Evolutionary conservation across 495 filamentous ascomycete species (phyloP), one percentile per base, ranked within the genome.

Genomic region (Aspergillus haitiensis): DNA sequence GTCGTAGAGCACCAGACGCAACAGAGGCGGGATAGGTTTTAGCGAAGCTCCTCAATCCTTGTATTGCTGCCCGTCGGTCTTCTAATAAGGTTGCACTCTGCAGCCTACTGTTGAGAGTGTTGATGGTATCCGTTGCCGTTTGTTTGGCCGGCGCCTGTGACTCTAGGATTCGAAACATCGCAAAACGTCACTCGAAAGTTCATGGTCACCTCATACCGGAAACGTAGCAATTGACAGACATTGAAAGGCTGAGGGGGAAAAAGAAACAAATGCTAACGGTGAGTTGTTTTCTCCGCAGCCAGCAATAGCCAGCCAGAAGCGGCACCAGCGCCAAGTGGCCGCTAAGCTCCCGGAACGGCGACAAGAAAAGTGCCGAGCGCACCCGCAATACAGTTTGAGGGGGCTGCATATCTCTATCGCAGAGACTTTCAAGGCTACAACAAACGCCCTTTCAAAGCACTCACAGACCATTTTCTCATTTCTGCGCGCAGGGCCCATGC

Each of bases 11-110:
- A 44, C 91, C 93, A 0, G 92, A 96, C 10, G 94, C 92, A n/a
- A 98, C 94, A 10, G 91, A 93, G 21, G 96, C 94, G 35, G 96
- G 95, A 68, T 93, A 98, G 54, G 92, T 84, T 71, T 96, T 96
- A 34, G 94, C 91, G 74, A 98, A 97, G 79, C 92, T 96, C 60
- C 95, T 84, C 36, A 98, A 80, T 34, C 94, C 94, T 57, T 96
- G 83, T 51, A 98, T 95, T 45, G 94, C 93, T 55, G 89, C 91
- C 56, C 94, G 87, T 51, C 94, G 87, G 74, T 98, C 94, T 75
- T 98, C 94, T 37, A 98, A 82, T 16, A 98, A 81, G 1, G 91
- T 96, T 34, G 91, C 90, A 58, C 86, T 93, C 64, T 88, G 86
- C 33, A 98, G 83, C 54, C 94, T 89, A 67, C 86, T 86, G 75